Evolutionary conservation across 371 early-diverging fungal genomes (phyloP).

Genomic region (Mucor sp.): DNA sequence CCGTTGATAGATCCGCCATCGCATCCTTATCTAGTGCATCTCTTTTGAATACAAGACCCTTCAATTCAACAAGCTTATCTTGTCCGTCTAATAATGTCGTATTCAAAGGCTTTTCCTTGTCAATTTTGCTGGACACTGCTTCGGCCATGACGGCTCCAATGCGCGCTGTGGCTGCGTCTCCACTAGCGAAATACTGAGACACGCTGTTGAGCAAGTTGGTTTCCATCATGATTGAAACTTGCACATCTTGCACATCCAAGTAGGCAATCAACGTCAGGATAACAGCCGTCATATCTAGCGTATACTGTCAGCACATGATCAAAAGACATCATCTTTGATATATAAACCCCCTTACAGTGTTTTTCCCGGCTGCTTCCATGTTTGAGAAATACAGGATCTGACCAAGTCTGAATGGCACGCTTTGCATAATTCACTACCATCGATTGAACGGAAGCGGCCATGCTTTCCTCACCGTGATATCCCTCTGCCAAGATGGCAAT

Average conservation of each 20-base stretch:
- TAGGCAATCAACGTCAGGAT: conserved; percentile 31
- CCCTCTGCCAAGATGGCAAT: conserved; percentile 8
- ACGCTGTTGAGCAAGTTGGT: conserved; percentile 21
- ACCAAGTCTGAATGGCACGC: conserved; percentile 31
- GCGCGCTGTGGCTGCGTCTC: conserved; percentile 29
- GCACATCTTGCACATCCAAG: conserved; percentile 8
- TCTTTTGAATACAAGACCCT: conserved; percentile 14
- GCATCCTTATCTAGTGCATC: conserved; percentile 15
- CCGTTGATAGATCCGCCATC: not conserved
- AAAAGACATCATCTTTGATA: too few relatives aligned
- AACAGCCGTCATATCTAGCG: conserved; percentile 30
- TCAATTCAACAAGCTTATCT: conserved; percentile 15
- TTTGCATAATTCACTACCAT: not conserved
- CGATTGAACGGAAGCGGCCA: not conserved
- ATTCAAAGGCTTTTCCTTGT: conserved; percentile 26
- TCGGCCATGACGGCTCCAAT: conserved; percentile 45
- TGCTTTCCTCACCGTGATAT: not conserved
- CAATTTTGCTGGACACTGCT: conserved; percentile 26
- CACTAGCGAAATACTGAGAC: conserved; percentile 28
- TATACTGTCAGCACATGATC: not conserved
- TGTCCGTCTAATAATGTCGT: conserved; percentile 33
- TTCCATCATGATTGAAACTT: conserved; percentile 9
- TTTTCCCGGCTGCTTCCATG: conserved; percentile 30
- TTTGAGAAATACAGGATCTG: conserved; percentile 40
- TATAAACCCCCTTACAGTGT: conserved; percentile 22